Percentiles rank a stretch among this genome's conserved stretches.
These are phyloP conservation scores for Paramyrothecium sp. DNA, from an alignment of 2,329 filamentous ascomycete genomes.

Conservation along the genomic window DNA sequence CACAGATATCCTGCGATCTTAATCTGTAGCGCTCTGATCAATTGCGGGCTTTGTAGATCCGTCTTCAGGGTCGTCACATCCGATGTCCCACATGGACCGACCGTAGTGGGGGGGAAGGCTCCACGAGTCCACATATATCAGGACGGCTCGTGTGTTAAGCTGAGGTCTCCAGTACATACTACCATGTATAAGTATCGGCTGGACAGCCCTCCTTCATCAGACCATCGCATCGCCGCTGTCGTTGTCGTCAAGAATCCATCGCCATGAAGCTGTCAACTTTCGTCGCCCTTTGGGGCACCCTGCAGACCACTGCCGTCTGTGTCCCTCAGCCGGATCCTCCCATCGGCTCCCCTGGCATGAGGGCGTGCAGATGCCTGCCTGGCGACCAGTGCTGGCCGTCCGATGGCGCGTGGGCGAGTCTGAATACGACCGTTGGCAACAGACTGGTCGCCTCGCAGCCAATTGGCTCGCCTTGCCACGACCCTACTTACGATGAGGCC, in stretches of 20 bases:
- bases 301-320: background rate
- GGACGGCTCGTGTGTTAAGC: background rate
- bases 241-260: background rate
- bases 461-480: conserved; percentile 49
- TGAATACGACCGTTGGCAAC: conserved; percentile 11
- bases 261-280: background rate
- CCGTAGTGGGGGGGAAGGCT: background rate
- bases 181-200: background rate
- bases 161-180: too few relatives aligned
- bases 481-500: conserved; percentile 37
- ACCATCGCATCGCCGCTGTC: too few relatives aligned
- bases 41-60: background rate
- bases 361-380: conserved; percentile 6
- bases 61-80: background rate
- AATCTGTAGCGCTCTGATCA: background rate
- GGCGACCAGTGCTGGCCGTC: conserved; percentile 19
- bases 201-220: background rate
- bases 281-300: background rate
- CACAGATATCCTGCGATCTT: background rate
- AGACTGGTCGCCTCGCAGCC: conserved; percentile 49
- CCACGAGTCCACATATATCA: background rate
- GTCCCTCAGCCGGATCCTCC: background rate
- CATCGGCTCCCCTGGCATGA: background rate
- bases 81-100: background rate
- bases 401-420: conserved; percentile 9